Evolutionary conservation across 192 early-diverging fungal genomes (phyloP).

Genomic region (Ambispora gerdemannii): DNA sequence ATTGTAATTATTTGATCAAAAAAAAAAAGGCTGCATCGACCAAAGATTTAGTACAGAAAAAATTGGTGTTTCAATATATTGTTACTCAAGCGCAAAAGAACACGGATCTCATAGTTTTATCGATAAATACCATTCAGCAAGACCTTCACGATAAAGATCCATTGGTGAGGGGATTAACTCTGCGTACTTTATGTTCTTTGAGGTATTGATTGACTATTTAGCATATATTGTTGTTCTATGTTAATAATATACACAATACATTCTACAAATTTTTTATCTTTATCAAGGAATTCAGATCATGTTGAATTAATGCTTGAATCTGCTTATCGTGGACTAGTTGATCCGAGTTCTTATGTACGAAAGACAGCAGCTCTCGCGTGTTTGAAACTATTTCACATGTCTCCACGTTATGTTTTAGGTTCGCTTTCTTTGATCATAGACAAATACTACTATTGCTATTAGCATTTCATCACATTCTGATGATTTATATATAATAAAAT

Average conservation of each 20-base stretch:
- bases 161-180: slow-evolving; percentile 38
- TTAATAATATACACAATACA: background rate
- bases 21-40: slow-evolving; percentile 37
- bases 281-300: slow-evolving; percentile 5
- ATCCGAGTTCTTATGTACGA: slow-evolving; percentile 42
- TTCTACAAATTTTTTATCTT: slow-evolving; percentile 1
- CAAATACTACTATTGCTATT: background rate
- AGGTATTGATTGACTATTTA: slow-evolving; percentile 28
- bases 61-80: slow-evolving; percentile 36
- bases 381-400: slow-evolving; percentile 38
- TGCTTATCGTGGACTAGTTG: slow-evolving; percentile 32
- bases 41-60: slow-evolving; percentile 40
- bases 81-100: slow-evolving; percentile 34
- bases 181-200: slow-evolving; percentile 40
- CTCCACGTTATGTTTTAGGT: slow-evolving; percentile 40
- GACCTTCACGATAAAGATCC: slow-evolving; percentile 39
- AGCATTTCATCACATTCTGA: background rate
- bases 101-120: slow-evolving; percentile 37
- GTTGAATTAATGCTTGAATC: slow-evolving; percentile 41
- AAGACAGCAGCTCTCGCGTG: slow-evolving; percentile 41
- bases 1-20: background rate
- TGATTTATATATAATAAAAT: background rate
- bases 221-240: background rate
- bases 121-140: slow-evolving; percentile 42
- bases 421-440: background rate